Evolutionary conservation across 805 yeast genomes (phyloP).

Genomic region (Cyberlindnera xishuangbannaensis): DNA sequence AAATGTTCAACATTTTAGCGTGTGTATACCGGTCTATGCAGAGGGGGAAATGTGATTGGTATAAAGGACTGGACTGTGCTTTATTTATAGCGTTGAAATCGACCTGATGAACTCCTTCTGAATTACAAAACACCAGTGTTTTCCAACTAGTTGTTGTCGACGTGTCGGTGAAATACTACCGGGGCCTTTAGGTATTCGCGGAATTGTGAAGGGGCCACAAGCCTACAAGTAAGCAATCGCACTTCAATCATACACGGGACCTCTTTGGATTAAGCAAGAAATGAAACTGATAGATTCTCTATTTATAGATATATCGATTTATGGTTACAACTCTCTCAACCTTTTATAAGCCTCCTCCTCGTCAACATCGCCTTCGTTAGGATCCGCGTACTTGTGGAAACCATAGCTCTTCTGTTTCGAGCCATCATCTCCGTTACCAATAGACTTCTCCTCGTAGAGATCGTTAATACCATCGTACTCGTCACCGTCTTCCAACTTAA

Average conservation of each 20-base stretch:
- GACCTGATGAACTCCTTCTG: no score
- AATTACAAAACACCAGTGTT: no score
- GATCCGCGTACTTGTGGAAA: conserved; percentile 15
- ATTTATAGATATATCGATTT: no score
- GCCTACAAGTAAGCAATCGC: no score
- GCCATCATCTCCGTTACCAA: conserved; percentile 14
- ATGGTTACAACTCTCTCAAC: conserved; percentile 19
- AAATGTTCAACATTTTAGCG: conserved; percentile 32
- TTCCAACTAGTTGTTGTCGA: no score
- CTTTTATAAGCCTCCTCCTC: conserved; percentile 15
- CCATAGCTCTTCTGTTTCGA: conserved; percentile 5
- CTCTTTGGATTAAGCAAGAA: not conserved
- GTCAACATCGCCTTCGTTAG: conserved; percentile 13
- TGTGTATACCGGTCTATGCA: not conserved
- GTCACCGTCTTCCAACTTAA: conserved; percentile 26
- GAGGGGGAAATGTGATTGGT: not conserved
- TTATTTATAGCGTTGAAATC: not conserved
- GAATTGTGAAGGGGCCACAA: no score
- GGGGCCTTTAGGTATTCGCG: no score
- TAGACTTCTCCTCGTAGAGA: conserved; percentile 9
- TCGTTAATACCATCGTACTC: conserved; percentile 9
- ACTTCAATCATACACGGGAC: no score
- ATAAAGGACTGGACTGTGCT: not conserved
- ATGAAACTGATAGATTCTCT: not conserved
- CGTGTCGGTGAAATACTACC: no score